Evolutionary conservation across 352 stramenopile species (phyloP).

Genomic region (Thalassiosira allenii): DNA sequence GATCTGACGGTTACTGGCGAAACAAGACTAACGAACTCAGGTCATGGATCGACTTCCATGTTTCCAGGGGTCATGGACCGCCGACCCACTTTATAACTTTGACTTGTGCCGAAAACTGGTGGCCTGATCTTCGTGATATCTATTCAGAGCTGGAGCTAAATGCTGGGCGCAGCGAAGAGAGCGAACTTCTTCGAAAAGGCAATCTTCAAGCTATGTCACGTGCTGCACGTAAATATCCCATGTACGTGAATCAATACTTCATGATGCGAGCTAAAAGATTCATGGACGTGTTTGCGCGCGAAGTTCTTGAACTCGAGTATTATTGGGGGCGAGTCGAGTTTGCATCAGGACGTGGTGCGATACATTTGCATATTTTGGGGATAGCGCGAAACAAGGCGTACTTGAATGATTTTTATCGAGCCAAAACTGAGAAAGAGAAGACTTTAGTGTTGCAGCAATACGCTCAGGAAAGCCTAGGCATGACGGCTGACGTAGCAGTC

Average conservation of each 20-base stretch:
- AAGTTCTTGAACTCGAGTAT: constrained; percentile 33
- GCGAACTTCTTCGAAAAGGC: background rate
- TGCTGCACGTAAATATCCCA: constrained; percentile 18
- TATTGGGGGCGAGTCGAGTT: constrained; percentile 54
- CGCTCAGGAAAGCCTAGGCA: constrained; percentile 17
- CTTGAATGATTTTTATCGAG: constrained; percentile 28
- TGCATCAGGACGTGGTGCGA: constrained; percentile 37
- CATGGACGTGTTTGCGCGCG: constrained; percentile 26
- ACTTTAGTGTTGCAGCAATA: constrained; percentile 21
- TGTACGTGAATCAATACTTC: constrained; percentile 53
- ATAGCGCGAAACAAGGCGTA: constrained; percentile 39
- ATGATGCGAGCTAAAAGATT: constrained; percentile 34
- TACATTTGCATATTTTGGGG: constrained; percentile 47
- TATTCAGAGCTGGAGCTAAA: constrained; percentile 22
- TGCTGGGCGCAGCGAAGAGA: background rate
- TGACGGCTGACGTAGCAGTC: constrained; percentile 35
- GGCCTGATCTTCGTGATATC: constrained; percentile 34
- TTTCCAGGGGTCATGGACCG: constrained; percentile 27
- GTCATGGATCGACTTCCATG: constrained; percentile 44
- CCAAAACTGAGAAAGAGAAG: constrained; percentile 36
- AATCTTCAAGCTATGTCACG: constrained; percentile 11
- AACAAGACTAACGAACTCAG: constrained; percentile 31
- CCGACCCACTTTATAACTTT: constrained; percentile 55
- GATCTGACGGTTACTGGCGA: constrained; percentile 38
- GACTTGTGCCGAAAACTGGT: constrained; percentile 56